phyloP scores from a whole-genome alignment of 345 rosid species.

The Moringa oleifera region DNA sequence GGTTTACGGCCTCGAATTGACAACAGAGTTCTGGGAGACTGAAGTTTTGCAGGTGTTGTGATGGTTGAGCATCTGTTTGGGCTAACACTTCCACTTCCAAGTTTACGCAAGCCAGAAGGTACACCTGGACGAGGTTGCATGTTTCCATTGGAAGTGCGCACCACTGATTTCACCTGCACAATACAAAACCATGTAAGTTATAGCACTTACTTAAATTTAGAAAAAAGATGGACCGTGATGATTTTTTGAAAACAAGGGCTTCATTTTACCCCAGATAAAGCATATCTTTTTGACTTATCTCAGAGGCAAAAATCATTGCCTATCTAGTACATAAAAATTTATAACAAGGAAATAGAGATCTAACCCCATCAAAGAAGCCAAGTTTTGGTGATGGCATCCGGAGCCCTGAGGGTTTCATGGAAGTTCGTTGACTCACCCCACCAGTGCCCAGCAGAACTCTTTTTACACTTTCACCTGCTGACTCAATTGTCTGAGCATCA shows the following conservation, averaged over 20 bases:
- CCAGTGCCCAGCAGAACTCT: conserved; percentile 31
- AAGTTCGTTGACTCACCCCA: conserved; percentile 27
- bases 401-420: conserved; percentile 73
- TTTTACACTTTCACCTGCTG: conserved; percentile 24
- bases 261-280: no score
- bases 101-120: conserved; percentile 32
- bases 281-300: background rate
- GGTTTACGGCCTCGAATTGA: conserved; percentile 24
- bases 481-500: conserved; percentile 24
- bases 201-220: conserved; percentile 10
- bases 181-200: conserved; percentile 11
- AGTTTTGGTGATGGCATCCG: conserved; percentile 91
- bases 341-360: conserved; percentile 25
- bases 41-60: conserved; percentile 43
- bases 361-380: conserved; percentile 96
- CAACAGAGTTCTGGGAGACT: conserved; percentile 29
- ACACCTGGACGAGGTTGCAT: conserved; percentile 27
- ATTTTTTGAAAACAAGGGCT: conserved; percentile 10
- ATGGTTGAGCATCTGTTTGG: conserved; percentile 31
- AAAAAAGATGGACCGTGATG: conserved; percentile 8
- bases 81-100: conserved; percentile 25
- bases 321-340: conserved; percentile 6
- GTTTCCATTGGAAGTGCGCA: conserved; percentile 43
- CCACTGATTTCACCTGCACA: conserved; percentile 48
- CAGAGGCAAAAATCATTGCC: conserved; percentile 8